Conservation (phyloP, 1,284 basidiomycete genomes). For the Naganishia cerealis region DNA sequence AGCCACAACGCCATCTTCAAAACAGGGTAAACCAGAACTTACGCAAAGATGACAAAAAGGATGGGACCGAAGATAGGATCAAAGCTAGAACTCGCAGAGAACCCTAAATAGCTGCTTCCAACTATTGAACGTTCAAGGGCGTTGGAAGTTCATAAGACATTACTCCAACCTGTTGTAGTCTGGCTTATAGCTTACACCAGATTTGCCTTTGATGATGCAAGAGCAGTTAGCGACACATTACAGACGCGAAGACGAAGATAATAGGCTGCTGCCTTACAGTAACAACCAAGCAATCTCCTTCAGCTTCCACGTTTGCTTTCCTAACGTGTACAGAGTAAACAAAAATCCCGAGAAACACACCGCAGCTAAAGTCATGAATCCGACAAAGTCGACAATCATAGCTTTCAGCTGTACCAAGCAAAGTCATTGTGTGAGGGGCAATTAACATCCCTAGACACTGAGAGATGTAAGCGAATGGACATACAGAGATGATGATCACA, state of each 20-base stretch:
- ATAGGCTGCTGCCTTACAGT: slow-evolving; percentile 51
- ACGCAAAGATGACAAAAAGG: slow-evolving; percentile 76
- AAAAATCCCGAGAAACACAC: slow-evolving; percentile 74
- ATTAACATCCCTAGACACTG: background rate
- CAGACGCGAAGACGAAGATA: slow-evolving; percentile 5
- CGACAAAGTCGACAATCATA: slow-evolving; percentile 69
- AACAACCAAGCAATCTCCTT: slow-evolving; percentile 66
- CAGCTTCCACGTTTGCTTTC: slow-evolving; percentile 66
- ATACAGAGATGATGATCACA: slow-evolving; percentile 70
- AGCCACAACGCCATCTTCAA: background rate
- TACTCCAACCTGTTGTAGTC: slow-evolving; percentile 17
- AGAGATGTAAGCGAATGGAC: slow-evolving; percentile 34
- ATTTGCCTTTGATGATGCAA: slow-evolving; percentile 42
- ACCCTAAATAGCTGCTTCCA: slow-evolving; percentile 37
- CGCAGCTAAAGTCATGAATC: slow-evolving; percentile 76
- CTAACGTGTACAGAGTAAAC: slow-evolving; percentile 77
- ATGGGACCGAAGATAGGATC: slow-evolving; percentile 75
- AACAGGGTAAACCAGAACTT: slow-evolving; percentile 30
- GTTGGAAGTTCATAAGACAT: slow-evolving; percentile 51
- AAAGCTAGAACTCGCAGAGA: slow-evolving; percentile 66
- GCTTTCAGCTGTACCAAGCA: slow-evolving; percentile 62
- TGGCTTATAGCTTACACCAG: slow-evolving; percentile 49
- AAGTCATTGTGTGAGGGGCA: slow-evolving; percentile 23
- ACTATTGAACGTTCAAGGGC: background rate
- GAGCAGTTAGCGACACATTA: slow-evolving; percentile 1